These are phyloP conservation scores for Sistotremastrum suecicum DNA, from an alignment of 768 basidiomycete genomes.

Conservation along the genomic window DNA sequence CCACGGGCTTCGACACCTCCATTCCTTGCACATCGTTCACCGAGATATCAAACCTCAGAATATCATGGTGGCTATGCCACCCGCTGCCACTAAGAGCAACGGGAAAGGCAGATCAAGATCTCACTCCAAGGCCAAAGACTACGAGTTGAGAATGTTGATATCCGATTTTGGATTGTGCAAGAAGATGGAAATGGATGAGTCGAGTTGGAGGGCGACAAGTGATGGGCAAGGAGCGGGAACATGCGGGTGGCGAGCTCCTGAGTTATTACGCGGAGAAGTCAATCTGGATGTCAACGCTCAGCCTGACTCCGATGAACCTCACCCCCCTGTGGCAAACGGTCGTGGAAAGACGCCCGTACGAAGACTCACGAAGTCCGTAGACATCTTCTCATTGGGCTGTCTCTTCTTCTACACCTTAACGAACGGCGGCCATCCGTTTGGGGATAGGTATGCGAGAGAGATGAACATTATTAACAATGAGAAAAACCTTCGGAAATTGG, in stretches of 20 bases:
- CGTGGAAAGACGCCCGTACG: constrained; percentile 21
- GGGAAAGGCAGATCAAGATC: too few relatives aligned
- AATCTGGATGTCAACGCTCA: constrained; percentile 58
- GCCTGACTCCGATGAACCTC: constrained; percentile 44
- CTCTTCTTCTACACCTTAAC: constrained; percentile 89
- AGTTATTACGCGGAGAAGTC: constrained; percentile 89
- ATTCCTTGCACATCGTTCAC: constrained; percentile 92
- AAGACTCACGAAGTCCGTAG: constrained; percentile 85
- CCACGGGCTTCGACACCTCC: constrained; percentile 77
- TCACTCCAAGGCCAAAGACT: constrained; percentile 27
- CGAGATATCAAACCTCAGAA: constrained; percentile 99
- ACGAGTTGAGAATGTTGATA: constrained; percentile 61
- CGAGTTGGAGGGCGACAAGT: constrained; percentile 84
- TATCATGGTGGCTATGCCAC: constrained; percentile 66
- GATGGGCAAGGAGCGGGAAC: constrained; percentile 89
- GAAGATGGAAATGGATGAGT: constrained; percentile 89
- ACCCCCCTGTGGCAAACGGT: constrained; percentile 48
- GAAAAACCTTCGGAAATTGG: constrained; percentile 55
- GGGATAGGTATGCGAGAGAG: constrained; percentile 86
- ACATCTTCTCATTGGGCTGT: constrained; percentile 93
- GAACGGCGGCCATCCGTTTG: constrained; percentile 85
- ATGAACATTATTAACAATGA: constrained; percentile 81
- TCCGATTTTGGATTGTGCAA: constrained; percentile 98
- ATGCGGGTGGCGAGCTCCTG: constrained; percentile 95
- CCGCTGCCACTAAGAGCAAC: too few relatives aligned